Evolutionary conservation across 192 early-diverging fungal genomes (phyloP).

Genomic region (Gamsiella multidivaricata): DNA sequence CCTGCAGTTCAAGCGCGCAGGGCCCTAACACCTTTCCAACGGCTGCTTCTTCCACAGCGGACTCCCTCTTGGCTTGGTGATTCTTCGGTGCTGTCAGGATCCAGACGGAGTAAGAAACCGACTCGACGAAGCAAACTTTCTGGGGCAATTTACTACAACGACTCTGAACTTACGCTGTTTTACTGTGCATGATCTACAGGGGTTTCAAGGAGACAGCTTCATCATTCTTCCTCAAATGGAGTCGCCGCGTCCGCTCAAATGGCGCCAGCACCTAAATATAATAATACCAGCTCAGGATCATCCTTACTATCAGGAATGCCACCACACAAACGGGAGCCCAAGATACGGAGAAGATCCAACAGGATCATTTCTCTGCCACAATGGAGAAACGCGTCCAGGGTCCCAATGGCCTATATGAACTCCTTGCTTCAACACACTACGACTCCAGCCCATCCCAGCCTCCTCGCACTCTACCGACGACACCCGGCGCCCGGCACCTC

Average conservation of each 20-base stretch:
- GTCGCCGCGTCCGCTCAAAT: neutral
- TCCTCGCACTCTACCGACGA: slow-evolving; percentile 10
- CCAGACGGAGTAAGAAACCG: neutral
- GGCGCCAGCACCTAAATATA: neutral
- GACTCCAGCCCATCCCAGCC: slow-evolving; percentile 9
- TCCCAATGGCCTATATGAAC: neutral
- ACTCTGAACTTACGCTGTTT: too few species aligned
- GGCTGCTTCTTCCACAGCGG: neutral
- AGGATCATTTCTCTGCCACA: slow-evolving; percentile 14
- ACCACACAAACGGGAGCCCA: neutral
- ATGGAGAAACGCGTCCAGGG: slow-evolving; percentile 1
- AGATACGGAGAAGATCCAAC: neutral
- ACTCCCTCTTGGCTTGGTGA: neutral
- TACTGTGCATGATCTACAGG: neutral
- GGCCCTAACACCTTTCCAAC: neutral
- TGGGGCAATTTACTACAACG: too few species aligned
- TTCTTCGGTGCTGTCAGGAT: neutral
- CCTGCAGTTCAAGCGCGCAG: neutral
- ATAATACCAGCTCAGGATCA: neutral
- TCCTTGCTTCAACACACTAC: neutral
- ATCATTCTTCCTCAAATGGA: neutral
- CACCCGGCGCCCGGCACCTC: neutral
- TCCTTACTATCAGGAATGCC: neutral
- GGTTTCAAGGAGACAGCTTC: neutral
- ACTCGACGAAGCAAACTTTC: too few species aligned